Evolutionary conservation across 2,329 filamentous ascomycete species (phyloP).

Genomic region (Cercospora berteroae): DNA sequence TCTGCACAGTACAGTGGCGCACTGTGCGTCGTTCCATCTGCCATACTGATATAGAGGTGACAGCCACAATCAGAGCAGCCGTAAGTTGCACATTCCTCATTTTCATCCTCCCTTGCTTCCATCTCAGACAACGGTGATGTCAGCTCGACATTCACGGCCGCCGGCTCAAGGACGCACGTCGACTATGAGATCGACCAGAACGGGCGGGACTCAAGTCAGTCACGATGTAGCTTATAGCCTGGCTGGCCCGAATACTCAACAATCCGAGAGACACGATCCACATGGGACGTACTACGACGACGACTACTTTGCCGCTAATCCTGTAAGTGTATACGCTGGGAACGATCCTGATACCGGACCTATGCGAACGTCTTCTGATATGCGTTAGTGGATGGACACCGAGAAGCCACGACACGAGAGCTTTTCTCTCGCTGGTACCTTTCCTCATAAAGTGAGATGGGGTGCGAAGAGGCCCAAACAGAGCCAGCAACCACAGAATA

Average conservation of each 20-base stretch:
- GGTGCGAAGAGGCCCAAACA: slow-evolving; percentile 16
- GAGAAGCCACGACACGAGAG: slow-evolving; percentile 20
- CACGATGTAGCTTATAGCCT: slow-evolving; percentile 22
- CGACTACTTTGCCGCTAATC: slow-evolving; percentile 31
- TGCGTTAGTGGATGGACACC: slow-evolving; percentile 23
- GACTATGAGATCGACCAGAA: slow-evolving; percentile 13
- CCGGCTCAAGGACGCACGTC: slow-evolving; percentile 10
- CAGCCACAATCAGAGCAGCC: background rate
- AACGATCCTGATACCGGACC: background rate
- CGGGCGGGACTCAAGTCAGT: slow-evolving; percentile 10
- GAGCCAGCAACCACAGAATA: slow-evolving; percentile 14
- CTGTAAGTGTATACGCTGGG: background rate
- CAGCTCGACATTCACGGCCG: slow-evolving; percentile 11
- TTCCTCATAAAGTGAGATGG: slow-evolving; percentile 31
- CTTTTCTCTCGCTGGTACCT: slow-evolving; percentile 30
- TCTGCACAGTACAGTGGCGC: slow-evolving; percentile 6
- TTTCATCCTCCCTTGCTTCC: slow-evolving; percentile 2
- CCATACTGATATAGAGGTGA: slow-evolving; percentile 5
- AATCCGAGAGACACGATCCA: slow-evolving; percentile 11
- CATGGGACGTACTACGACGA: slow-evolving; percentile 32
- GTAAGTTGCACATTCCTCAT: slow-evolving; percentile 10
- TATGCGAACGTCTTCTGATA: background rate
- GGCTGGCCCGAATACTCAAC: slow-evolving; percentile 16
- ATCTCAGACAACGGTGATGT: slow-evolving; percentile 17
- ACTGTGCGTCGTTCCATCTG: background rate